A percentile compares a stretch with the other conserved stretches of the same genome.
Evolutionary conservation across 805 yeast genomes (phyloP).

Genomic region (Yarrowia sp.): DNA sequence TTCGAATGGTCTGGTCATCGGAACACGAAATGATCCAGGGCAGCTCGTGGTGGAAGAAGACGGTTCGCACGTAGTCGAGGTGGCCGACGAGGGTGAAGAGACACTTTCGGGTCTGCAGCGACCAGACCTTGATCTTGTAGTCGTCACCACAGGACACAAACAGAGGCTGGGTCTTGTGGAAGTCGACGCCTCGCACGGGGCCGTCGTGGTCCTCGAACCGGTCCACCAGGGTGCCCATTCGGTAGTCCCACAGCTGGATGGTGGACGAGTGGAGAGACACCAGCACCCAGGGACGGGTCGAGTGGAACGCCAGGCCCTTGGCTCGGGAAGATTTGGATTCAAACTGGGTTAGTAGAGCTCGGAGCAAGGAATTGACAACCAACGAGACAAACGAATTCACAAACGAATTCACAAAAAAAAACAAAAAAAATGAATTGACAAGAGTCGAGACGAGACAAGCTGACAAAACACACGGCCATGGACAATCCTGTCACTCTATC

Average conservation of each 20-base stretch:
- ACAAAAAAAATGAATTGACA: too few species aligned
- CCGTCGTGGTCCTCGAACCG: constrained; percentile 98
- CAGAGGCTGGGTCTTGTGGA: constrained; percentile 97
- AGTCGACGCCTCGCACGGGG: constrained; percentile 91
- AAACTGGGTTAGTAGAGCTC: constrained; percentile 56
- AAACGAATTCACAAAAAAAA: too few species aligned
- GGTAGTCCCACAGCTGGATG: constrained; percentile 98
- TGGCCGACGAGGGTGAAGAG: constrained; percentile 90
- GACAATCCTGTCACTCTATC: too few species aligned
- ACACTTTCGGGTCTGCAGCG: constrained; percentile 84
- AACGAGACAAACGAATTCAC: too few species aligned
- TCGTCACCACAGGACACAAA: constrained; percentile 98
- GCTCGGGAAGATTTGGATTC: constrained; percentile 98
- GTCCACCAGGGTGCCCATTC: constrained; percentile 97
- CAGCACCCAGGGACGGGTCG: constrained; percentile 90
- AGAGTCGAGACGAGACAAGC: too few species aligned
- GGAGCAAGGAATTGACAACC: too few species aligned
- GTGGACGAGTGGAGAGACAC: constrained; percentile 96
- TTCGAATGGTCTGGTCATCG: constrained; percentile 97
- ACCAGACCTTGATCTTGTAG: constrained; percentile 93
- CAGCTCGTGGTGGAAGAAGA: constrained; percentile 87
- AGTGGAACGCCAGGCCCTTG: constrained; percentile 96
- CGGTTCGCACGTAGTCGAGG: constrained; percentile 92
- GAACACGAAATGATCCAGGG: constrained; percentile 97
- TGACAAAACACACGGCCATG: too few species aligned